phyloP scores from a whole-genome alignment of 1,284 basidiomycete genomes.

The Sporisorium exsertum region DNA sequence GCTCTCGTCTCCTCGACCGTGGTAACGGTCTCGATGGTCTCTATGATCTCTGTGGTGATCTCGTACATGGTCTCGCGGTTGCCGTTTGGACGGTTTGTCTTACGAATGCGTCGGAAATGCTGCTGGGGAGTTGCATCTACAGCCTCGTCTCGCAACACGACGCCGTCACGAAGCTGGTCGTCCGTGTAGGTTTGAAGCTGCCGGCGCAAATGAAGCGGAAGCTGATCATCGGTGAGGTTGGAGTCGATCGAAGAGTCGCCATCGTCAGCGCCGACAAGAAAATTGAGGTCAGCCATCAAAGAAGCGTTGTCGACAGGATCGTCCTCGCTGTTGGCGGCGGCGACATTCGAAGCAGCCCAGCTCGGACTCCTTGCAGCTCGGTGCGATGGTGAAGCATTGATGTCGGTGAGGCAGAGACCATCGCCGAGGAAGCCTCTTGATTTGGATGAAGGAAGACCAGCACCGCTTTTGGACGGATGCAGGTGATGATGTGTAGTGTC shows the following conservation, averaged over 20 bases:
- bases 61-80: conserved; percentile 69
- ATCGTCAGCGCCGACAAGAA: conserved; percentile 51
- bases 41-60: conserved; percentile 70
- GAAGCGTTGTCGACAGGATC: conserved; percentile 27
- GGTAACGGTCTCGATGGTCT: conserved; percentile 64
- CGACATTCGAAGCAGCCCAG: conserved; percentile 1
- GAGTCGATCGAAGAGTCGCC: conserved; percentile 57
- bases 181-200: conserved; percentile 33
- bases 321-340: neutral
- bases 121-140: conserved; percentile 19
- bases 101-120: conserved; percentile 42
- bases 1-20: conserved; percentile 44
- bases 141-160: conserved; percentile 32
- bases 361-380: neutral
- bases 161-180: conserved; percentile 38
- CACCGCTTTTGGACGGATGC: neutral
- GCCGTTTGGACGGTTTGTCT: conserved; percentile 49
- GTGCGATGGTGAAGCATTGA: conserved; percentile 14
- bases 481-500: conserved; percentile 5
- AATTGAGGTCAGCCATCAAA: conserved; percentile 53
- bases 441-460: conserved; percentile 16
- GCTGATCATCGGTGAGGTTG: conserved; percentile 43
- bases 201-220: conserved; percentile 45
- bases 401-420: conserved; percentile 51
- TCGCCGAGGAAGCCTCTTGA: conserved; percentile 44